Base-by-base conservation (phyloP, 2,329 filamentous ascomycete genomes). In the Colletotrichum musae region DNA sequence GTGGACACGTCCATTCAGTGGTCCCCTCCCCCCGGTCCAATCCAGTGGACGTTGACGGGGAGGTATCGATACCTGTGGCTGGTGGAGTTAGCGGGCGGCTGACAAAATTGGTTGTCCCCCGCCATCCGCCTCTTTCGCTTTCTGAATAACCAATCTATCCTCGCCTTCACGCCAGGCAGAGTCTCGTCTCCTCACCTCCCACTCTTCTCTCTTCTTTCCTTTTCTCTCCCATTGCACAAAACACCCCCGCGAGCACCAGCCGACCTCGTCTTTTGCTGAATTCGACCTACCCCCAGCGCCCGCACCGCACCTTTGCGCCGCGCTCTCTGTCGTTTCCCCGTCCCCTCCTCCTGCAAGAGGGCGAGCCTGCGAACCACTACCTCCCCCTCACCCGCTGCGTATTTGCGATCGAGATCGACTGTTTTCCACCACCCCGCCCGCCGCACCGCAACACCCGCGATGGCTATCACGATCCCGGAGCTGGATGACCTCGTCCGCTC, bases 401-500 rank as follows among this genome's bases (percentile, higher is more conserved):
- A 47, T 51, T 50, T 70, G 57, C 69, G 72, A 72, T 63, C 66
- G 70, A 73, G 65, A 68, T 71, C 71, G 66, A 69, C 69, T 64
- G 43, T 39, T 53, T 70, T 61, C 73, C 73, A 74, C 75, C 74
- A 73, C 76, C 76, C 73, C 72, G 75, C 74, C 75, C 77, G 74
- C 71, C 70, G 71, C 70, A 73, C 75, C 70, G 71, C 73, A 71
- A 75, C 79, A 80, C 77, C 75, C 75, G 84, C 80, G 81, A 92
- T 92, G 90, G 86, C 89, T 80, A 85, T 89, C 80, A 86, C 93
- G 78, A 95, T 99, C 83, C 91, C 93, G 82, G 96, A 99, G 90
- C 91, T 99, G 86, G 96, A 99, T 89, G 92, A 88, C 82, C 96
- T 94, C 75, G 95, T 98, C 88, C 95, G 93, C 81, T 91, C 94